phyloP scores from a whole-genome alignment of 1,139 yeast genomes.

The Candida tropicalis region DNA sequence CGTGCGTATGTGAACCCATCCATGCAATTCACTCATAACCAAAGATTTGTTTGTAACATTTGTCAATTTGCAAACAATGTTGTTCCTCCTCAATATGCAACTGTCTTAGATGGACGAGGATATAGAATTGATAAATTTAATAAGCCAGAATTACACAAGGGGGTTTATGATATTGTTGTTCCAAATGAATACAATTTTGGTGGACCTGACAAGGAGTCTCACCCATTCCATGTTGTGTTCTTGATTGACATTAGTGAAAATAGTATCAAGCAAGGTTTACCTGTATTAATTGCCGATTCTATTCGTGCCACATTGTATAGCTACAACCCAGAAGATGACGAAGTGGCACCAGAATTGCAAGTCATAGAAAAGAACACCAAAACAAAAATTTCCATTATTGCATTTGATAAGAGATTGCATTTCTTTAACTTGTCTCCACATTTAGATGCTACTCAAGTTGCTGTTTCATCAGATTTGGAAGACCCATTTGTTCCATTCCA shows the following conservation, averaged over 20 bases:
- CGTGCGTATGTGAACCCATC: conserved; percentile 87
- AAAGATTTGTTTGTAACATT: conserved; percentile 78
- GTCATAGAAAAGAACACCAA: conserved; percentile 5
- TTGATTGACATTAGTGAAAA: conserved; percentile 74
- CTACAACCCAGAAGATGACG: conserved; percentile 16
- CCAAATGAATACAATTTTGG: conserved; percentile 69
- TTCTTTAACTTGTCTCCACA: conserved; percentile 69
- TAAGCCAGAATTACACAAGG: conserved; percentile 78
- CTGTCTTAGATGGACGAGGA: conserved; percentile 64
- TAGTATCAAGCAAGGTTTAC: conserved; percentile 63
- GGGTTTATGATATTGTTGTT: conserved; percentile 84
- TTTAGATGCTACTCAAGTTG: conserved; percentile 62
- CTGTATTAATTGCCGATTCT: conserved; percentile 72
- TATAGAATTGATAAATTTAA: conserved; percentile 62
- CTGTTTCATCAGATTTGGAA: conserved; percentile 70
- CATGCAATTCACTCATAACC: conserved; percentile 69
- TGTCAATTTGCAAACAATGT: conserved; percentile 75
- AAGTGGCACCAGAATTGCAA: background rate
- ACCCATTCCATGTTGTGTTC: conserved; percentile 70
- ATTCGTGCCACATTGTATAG: conserved; percentile 59
- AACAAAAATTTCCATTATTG: conserved; percentile 61
- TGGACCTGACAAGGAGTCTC: conserved; percentile 28
- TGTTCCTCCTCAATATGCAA: conserved; percentile 67
- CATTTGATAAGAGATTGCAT: conserved; percentile 74
- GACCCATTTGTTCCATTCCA: conserved; percentile 83